Base-by-base conservation (phyloP, 495 filamentous ascomycete genomes). In the Oidiodendron maius region DNA sequence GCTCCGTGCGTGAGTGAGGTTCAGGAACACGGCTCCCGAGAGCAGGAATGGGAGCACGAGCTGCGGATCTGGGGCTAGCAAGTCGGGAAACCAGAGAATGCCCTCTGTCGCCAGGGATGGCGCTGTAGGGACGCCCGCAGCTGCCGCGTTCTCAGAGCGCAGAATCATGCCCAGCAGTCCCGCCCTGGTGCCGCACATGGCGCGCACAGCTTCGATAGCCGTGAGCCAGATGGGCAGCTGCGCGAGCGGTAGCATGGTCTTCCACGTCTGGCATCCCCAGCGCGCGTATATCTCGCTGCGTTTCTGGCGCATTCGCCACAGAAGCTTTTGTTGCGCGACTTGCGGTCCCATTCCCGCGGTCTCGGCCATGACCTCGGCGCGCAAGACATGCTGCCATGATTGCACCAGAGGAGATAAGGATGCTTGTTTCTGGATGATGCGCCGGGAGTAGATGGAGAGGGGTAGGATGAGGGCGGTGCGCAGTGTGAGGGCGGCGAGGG, bases 71-170 rank as follows among this genome's bases (percentile, higher is more conserved):
- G 83, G 68, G 4, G 67, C 70, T 12, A 83, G 70, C 4, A 97
- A 77, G 64, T 95, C 76, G 3, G 77, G 72, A 60, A 93, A 91
- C 89, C 89, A 97, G 5, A 89, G 70, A 3, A 77, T 77, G 10
- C 91, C 91, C 52, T 88, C 91, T 1, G 64, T 67, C 0, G 74
- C 72, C 4, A 91, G 59, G 18, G 72, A 67, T 1, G 76, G 74
- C 54, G 88, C 79, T 3, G 59, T 41, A 17, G 40, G 46, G n/a
- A 49, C 46, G 37, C 28, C 46, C 20, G 18, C 26, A 3, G 30
- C 45, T 5, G 41, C 3, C 11, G 22, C 3, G 1, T 44, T 23
- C 1, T 44, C 41, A 23, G 22, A 15, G 8, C 23, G 26, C 22
- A 23, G n/a, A 28, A 67, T 20, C n/a, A 62, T 47, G 15, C 76